Base-by-base conservation (phyloP, 805 yeast species). In the Wickerhamomyces bisporus region DNA sequence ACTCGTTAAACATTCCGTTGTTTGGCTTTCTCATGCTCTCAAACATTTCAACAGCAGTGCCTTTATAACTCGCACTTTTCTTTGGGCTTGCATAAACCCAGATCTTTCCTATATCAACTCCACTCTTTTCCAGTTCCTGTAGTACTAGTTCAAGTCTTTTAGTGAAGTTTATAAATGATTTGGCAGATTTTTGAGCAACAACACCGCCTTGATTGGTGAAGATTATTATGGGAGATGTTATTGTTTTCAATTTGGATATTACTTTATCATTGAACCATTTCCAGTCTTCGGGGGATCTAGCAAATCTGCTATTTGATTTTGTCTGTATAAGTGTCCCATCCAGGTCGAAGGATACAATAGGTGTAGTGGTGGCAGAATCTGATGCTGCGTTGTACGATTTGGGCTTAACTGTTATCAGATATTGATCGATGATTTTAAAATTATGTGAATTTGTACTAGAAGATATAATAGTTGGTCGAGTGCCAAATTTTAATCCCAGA, bases 161-260 rank as follows among this genome's bases (percentile, higher is more conserved):
- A 0, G 59, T 58, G 43, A 81, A 72, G 17, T 64, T 64, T 4
- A 50, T 33, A 29, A 57, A 48, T 14, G 72, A 65, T 35, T 57
- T 64, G 14, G 53, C 53, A 4, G 62, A 58, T 34, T 55, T 55
- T 1, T 53, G 60, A 11, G 71, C 72, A 0, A 75, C 61, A 3
- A 79, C 71, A 0, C 79, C 82, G 16, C 91, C 95, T 58, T 91
- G 98, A 55, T 91, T 91, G 1, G 96, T 77, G 56, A 91, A 86
- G 2, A 91, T 73, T 4, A 81, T 89, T 4, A 88, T 44, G 10
- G 51, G 45, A 3, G 36, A 33, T n/a, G 13, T 20, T 11, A 47
- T n/a, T 6, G 18, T 8, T 20, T 30, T 14, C 6, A 49, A 35
- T 26, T 15, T 43, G 27, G 25, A 36, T 4, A 37, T 38, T 7